phyloP scores from a whole-genome alignment of 345 rosid species.

The Trapa bicornis region DNA sequence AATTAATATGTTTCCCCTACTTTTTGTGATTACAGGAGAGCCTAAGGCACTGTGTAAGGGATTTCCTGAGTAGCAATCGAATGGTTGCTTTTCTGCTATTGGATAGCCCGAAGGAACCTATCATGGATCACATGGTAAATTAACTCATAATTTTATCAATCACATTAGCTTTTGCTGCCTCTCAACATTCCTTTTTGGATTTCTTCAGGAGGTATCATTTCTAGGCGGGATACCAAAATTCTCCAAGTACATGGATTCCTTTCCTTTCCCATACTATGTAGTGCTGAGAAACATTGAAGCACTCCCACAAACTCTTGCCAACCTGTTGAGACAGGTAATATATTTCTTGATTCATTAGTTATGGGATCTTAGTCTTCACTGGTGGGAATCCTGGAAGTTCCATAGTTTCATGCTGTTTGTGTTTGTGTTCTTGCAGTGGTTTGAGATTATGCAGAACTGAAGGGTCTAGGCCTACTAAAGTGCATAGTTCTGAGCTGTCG shows the following conservation, averaged over 20 bases:
- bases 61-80: constrained; percentile 57
- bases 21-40: constrained; percentile 29
- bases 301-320: constrained; percentile 75
- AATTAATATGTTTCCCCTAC: background rate
- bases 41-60: constrained; percentile 60
- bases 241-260: constrained; percentile 61
- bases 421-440: constrained; percentile 48
- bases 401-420: too few species aligned
- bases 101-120: constrained; percentile 58
- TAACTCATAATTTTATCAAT: background rate
- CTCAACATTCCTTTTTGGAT: background rate
- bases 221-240: constrained; percentile 28
- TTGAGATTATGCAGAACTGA: constrained; percentile 73
- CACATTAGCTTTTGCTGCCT: too few species aligned
- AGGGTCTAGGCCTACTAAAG: constrained; percentile 24
- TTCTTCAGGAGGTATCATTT: constrained; percentile 38
- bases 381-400: background rate
- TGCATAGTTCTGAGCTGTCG: too few species aligned
- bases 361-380: background rate
- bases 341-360: background rate
- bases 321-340: constrained; percentile 81
- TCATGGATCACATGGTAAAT: constrained; percentile 52
- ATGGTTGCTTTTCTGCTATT: constrained; percentile 87
- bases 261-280: constrained; percentile 84
- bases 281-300: constrained; percentile 71